A percentile compares a stretch with the other conserved stretches of the same genome.
Conservation (phyloP, 1,139 yeast genomes). For the Magnusiomyces tetraspermus region DNA sequence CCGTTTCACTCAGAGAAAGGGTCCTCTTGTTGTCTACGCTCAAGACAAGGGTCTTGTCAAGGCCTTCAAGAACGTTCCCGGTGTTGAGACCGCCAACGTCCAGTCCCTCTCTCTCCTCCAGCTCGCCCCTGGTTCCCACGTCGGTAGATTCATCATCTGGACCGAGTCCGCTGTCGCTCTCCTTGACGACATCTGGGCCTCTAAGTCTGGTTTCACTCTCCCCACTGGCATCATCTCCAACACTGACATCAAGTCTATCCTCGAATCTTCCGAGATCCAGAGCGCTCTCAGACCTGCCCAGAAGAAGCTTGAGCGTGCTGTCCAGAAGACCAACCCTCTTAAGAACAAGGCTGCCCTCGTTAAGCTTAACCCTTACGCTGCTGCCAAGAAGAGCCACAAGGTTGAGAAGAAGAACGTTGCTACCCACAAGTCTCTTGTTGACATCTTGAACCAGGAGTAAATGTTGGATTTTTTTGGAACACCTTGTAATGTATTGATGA, state of each 20-base stretch:
- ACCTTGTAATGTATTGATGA: neutral
- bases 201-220: conserved; percentile 84
- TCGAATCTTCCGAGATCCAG: conserved; percentile 99
- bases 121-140: conserved; percentile 99
- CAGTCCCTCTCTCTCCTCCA: conserved; percentile 91
- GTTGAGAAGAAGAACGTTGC: conserved; percentile 39
- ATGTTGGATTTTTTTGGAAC: neutral
- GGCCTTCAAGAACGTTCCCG: conserved; percentile 99
- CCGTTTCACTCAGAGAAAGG: conserved; percentile 99
- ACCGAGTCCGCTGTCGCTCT: conserved; percentile 97
- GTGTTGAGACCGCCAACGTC: conserved; percentile 96
- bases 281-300: conserved; percentile 96
- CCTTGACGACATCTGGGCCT: conserved; percentile 91
- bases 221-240: conserved; percentile 92
- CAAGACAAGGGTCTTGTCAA: conserved; percentile 95
- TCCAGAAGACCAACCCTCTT: conserved; percentile 99
- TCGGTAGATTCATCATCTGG: conserved; percentile 99
- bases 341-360: conserved; percentile 98
- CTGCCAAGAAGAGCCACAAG: conserved; percentile 85
- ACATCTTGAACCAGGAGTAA: conserved; percentile 15
- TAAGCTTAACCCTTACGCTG: conserved; percentile 99
- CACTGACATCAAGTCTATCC: conserved; percentile 94
- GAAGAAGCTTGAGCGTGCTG: conserved; percentile 81
- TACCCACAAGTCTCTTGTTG: conserved; percentile 13
- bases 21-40: conserved; percentile 98